Evolutionary conservation across 371 early-diverging fungal genomes (phyloP), one percentile per base, ranked within the genome.

Genomic region (Astathelohania contejeani): DNA sequence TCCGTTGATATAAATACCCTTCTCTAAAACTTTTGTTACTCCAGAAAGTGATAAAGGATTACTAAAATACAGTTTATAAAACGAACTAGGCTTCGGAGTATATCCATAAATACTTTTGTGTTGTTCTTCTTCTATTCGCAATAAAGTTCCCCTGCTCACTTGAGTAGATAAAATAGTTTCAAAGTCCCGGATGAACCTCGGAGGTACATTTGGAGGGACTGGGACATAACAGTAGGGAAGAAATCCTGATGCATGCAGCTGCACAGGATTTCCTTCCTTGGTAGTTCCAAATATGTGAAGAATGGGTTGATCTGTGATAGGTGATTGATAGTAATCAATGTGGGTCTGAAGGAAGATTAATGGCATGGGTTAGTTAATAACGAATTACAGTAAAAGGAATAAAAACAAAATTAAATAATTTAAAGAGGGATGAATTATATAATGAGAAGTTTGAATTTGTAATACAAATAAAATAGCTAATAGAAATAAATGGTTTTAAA

Each of bases 221-320:
- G 87, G 83, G 12, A 90, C 80, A 70, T 93, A 96, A 62, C 95
- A 85, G 71, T 95, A 91, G 4, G 91, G 91, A 18, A 78, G 70
- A 67, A 92, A 95, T 1, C 86, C 87, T 18, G 78, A 78, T 1
- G 93, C 89, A 75, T 86, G 85, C 60, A 91, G 88, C 1, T 83
- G 71, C 7, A 94, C 84, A 53, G 84, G 84, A 60, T 85, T 77
- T 20, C 87, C 87, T 6, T 65, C 66, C 81, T 83, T 20, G 23
- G 51, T 68, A 24, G 48, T 64, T 52, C 73, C 73, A 39, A 40
- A 62, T 39, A 76, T 48, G 14, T 27, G n/a, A 26, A 73, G 52
- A 0, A 62, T 22, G 4, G 72, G 68, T n/a, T n/a, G n/a, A n/a
- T n/a, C n/a, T n/a, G n/a, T n/a, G n/a, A n/a, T n/a, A n/a, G n/a